Percentiles rank a stretch among this genome's conserved stretches.
Evolutionary conservation across 176 grass and related monocot genomes (phyloP).

Genomic region (Bromus sterilis): DNA sequence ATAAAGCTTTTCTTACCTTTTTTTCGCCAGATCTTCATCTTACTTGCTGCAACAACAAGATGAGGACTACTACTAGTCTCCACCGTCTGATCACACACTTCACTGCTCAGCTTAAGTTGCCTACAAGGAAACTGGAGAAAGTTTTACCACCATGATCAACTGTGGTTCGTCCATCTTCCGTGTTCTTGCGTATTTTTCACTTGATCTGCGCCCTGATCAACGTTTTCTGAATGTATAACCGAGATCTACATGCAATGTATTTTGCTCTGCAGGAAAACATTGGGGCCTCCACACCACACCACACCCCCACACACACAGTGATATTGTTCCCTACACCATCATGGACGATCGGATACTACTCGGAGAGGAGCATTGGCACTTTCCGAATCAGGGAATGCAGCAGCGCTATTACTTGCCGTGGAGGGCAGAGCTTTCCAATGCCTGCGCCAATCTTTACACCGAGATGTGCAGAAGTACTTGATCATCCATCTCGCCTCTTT

Average conservation of each 20-base stretch:
- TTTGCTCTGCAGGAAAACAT: neutral
- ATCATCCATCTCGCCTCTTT: neutral
- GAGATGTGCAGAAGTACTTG: neutral
- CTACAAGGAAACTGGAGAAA: no score
- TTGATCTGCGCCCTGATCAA: no score
- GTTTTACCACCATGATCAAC: no score
- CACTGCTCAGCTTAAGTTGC: neutral
- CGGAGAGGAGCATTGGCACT: neutral
- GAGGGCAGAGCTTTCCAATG: slow-evolving; percentile 13
- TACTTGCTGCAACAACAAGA: neutral
- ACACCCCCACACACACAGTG: neutral
- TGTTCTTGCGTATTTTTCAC: no score
- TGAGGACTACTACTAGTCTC: neutral
- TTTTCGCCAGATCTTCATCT: neutral
- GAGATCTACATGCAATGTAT: no score
- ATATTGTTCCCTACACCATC: neutral
- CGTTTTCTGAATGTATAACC: no score
- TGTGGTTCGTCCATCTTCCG: no score
- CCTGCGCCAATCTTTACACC: slow-evolving; percentile 7
- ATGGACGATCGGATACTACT: neutral
- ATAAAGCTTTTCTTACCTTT: neutral
- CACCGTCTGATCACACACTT: neutral
- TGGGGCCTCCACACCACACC: no score
- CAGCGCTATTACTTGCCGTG: slow-evolving; percentile 20
- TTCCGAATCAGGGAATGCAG: neutral